A percentile compares a stretch with the other conserved stretches of the same genome.
phyloP scores from a whole-genome alignment of 345 rosid genomes.

The Eucalyptus tenuipes region DNA sequence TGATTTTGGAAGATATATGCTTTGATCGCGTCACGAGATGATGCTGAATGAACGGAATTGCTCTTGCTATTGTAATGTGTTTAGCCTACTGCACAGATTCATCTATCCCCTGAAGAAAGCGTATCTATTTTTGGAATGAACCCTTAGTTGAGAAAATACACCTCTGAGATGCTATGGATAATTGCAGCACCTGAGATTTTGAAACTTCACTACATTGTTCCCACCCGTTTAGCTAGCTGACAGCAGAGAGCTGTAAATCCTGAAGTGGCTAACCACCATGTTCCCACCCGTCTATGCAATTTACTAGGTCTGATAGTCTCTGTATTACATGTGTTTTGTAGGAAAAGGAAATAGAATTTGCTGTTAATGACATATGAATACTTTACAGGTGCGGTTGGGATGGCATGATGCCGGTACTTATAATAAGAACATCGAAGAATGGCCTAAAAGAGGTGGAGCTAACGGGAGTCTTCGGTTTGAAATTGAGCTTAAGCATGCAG shows the following conservation, averaged over 20 bases:
- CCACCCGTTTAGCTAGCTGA: not conserved
- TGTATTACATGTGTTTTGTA: not conserved
- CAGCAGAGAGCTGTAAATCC: not conserved
- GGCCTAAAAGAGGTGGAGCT: conserved; percentile 92
- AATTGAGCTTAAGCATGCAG: conserved; percentile 83
- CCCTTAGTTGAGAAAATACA: not conserved
- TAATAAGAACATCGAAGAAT: conserved; percentile 79
- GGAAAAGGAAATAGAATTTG: not conserved
- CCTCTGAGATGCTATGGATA: not conserved
- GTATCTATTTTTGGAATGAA: not conserved
- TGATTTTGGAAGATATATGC: not conserved
- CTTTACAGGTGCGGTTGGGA: conserved; percentile 68
- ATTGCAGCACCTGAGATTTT: not conserved
- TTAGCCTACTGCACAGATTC: not conserved
- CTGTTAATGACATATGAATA: not conserved
- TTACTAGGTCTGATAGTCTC: not conserved
- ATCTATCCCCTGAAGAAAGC: not conserved
- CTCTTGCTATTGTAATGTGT: not conserved
- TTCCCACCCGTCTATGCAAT: not conserved
- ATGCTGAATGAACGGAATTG: not conserved
- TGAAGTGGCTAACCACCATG: not conserved
- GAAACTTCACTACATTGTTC: not conserved
- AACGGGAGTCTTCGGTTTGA: conserved; percentile 92
- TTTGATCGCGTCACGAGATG: not conserved
- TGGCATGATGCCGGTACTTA: conserved; percentile 99